Conservation (phyloP, 1,284 basidiomycete species). For the Trametes hirsuta region DNA sequence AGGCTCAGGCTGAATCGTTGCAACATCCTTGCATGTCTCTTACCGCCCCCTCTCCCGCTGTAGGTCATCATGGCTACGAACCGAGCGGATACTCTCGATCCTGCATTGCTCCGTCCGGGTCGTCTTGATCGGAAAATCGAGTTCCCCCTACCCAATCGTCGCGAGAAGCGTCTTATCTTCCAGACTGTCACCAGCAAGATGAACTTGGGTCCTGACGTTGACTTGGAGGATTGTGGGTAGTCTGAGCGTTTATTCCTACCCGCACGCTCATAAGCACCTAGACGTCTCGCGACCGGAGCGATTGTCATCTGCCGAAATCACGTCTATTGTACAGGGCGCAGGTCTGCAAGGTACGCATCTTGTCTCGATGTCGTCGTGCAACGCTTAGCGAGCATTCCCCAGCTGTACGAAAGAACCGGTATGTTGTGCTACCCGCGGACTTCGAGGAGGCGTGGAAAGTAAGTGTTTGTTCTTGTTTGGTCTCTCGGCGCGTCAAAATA, state of each 20-base stretch:
- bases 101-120: constrained; percentile 95
- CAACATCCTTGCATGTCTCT: background rate
- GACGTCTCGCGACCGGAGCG: constrained; percentile 97
- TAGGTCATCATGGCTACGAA: constrained; percentile 99
- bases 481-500: constrained; percentile 37
- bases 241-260: background rate
- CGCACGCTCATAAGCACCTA: constrained; percentile 37
- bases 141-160: constrained; percentile 92
- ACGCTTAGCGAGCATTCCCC: constrained; percentile 10
- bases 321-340: constrained; percentile 95
- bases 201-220: constrained; percentile 98
- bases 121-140: constrained; percentile 99
- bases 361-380: too few species aligned
- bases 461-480: constrained; percentile 54
- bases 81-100: constrained; percentile 94
- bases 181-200: constrained; percentile 98
- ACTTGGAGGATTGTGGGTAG: constrained; percentile 93
- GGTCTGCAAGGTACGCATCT: constrained; percentile 82
- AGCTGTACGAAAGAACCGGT: constrained; percentile 98
- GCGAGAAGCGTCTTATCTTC: constrained; percentile 98
- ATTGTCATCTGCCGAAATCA: constrained; percentile 94
- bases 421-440: constrained; percentile 95
- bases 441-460: constrained; percentile 99
- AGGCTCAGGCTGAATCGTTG: constrained; percentile 9
- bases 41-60: background rate